phyloP scores from a whole-genome alignment of 169 alveolate species.

The Neospora caninum region DNA sequence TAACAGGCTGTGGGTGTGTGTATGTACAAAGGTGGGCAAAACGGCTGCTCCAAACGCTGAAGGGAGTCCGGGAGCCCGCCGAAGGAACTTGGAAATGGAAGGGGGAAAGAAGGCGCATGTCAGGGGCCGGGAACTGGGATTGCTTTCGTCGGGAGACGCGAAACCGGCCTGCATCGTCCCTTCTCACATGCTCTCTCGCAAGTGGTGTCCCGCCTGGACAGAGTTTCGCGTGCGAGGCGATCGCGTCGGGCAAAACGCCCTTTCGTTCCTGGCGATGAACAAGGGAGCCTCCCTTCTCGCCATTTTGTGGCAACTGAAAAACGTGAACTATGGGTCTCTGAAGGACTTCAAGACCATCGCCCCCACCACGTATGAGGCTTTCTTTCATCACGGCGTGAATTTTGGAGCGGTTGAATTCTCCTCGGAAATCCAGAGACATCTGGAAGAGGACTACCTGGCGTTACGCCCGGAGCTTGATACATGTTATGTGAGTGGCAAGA shows the following conservation, averaged over 20 bases:
- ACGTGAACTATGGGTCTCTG: background rate
- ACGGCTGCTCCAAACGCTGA: too few relatives aligned
- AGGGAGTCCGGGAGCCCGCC: too few relatives aligned
- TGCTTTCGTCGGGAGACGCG: too few relatives aligned
- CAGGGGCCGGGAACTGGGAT: too few relatives aligned
- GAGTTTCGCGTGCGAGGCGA: background rate
- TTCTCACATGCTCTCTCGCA: too few relatives aligned
- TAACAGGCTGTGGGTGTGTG: too few relatives aligned
- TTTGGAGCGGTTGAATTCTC: constrained; percentile 6
- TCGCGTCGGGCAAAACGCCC: background rate
- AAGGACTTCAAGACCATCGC: background rate
- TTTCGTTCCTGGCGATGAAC: background rate
- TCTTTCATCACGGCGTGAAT: constrained; percentile 7
- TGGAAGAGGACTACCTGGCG: background rate
- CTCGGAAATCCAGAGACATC: background rate
- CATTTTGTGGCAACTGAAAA: background rate
- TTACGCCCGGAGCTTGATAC: background rate
- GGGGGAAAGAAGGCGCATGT: too few relatives aligned
- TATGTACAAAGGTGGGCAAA: too few relatives aligned
- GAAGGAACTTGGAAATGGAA: too few relatives aligned
- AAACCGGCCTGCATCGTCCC: too few relatives aligned
- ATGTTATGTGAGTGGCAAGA: background rate
- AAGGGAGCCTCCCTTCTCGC: background rate
- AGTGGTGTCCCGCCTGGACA: background rate
- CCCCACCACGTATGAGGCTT: background rate